Conservation (phyloP, 805 yeast species). For the Kockiozyma suomiensis region DNA sequence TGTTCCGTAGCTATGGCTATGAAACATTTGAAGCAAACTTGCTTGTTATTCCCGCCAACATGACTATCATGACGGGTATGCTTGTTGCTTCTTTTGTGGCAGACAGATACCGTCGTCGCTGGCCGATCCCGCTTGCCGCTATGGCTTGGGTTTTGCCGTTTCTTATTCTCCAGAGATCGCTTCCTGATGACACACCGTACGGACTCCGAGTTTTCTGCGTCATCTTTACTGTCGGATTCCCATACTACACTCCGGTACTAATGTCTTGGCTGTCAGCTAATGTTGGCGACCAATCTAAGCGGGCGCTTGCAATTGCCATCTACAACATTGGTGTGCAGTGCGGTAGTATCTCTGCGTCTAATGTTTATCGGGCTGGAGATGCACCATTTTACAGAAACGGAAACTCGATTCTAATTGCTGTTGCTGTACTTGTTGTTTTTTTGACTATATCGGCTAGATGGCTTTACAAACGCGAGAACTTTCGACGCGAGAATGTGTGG, state of each 20-base stretch:
- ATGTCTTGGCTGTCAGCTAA: conserved; percentile 64
- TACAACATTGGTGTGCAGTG: conserved; percentile 68
- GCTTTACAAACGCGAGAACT: conserved; percentile 43
- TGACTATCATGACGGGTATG: conserved; percentile 38
- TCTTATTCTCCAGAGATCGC: conserved; percentile 18
- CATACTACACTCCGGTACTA: conserved; percentile 47
- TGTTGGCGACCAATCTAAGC: conserved; percentile 59
- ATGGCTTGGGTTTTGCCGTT: conserved; percentile 31
- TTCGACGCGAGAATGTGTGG: conserved; percentile 52
- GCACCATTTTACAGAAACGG: conserved; percentile 65
- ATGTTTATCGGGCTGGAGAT: conserved; percentile 61
- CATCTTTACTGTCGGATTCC: conserved; percentile 30
- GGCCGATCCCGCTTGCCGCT: conserved; percentile 27
- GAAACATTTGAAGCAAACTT: conserved; percentile 55
- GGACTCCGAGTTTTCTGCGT: conserved; percentile 30
- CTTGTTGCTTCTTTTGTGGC: conserved; percentile 33
- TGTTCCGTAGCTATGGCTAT: conserved; percentile 54
- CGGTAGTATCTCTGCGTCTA: conserved; percentile 56
- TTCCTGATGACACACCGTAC: conserved; percentile 23
- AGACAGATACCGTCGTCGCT: conserved; percentile 27
- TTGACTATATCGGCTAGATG: conserved; percentile 23
- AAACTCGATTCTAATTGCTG: conserved; percentile 41
- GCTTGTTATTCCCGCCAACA: conserved; percentile 54
- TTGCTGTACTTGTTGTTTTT: conserved; percentile 17
- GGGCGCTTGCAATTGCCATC: conserved; percentile 66